phyloP scores from a whole-genome alignment of 495 filamentous ascomycete genomes.

The Antarctomyces pellizariae region DNA sequence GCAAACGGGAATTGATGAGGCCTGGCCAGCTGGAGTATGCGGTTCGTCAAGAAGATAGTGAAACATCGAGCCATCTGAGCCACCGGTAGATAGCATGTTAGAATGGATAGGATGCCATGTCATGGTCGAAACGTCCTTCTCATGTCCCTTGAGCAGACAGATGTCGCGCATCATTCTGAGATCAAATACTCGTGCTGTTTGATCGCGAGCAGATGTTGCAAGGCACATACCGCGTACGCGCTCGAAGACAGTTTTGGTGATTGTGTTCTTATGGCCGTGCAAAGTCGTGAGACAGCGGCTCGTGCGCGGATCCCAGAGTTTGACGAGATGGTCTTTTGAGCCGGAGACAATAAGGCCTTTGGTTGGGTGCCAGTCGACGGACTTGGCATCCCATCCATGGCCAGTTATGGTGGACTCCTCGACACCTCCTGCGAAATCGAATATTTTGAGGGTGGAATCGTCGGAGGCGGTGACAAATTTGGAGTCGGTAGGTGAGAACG shows the following conservation, averaged over 20 bases:
- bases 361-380: conserved; percentile 90
- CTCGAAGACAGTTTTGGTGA: conserved; percentile 75
- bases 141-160: conserved; percentile 69
- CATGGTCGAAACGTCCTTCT: conserved; percentile 83
- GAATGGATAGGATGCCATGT: conserved; percentile 86
- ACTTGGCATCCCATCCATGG: conserved; percentile 91
- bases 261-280: conserved; percentile 92
- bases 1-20: conserved; percentile 50
- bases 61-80: conserved; percentile 65
- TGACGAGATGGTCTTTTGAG: conserved; percentile 91
- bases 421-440: conserved; percentile 73
- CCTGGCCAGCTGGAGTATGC: conserved; percentile 46
- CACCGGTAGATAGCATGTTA: conserved; percentile 73
- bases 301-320: conserved; percentile 89
- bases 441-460: conserved; percentile 81
- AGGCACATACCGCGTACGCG: conserved; percentile 58
- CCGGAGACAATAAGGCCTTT: conserved; percentile 89
- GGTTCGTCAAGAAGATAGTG: conserved; percentile 89
- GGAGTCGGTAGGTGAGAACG: conserved; percentile 75
- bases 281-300: conserved; percentile 77
- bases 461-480: conserved; percentile 95
- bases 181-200: conserved; percentile 80
- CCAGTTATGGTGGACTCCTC: conserved; percentile 64
- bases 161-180: conserved; percentile 97
- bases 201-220: conserved; percentile 79